Evolutionary conservation across 345 rosid species (phyloP), one percentile per base, ranked within the genome.

Genomic region (Nasturtium officinale): DNA sequence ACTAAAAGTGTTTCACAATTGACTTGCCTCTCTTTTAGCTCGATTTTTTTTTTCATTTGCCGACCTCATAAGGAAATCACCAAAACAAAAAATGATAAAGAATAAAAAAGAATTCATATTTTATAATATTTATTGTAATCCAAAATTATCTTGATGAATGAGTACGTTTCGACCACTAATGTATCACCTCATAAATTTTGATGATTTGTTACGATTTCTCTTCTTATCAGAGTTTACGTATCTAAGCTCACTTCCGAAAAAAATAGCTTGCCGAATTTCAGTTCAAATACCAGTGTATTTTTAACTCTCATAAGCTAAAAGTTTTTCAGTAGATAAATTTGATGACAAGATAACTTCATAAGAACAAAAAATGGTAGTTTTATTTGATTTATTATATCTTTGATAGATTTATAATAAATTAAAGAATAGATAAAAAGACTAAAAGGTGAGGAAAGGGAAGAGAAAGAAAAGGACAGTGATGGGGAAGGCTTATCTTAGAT

Each of bases 401-500:
- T 59, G 37, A 8, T 5, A 37, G 12, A 71, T 30, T 37, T 10
- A 37, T 23, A 30, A 17, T 1, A 3, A 28, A 3, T 0, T 43
- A 38, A 45, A 26, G 13, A n/a, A 15, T 9, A 9, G 20, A 43
- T 15, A 21, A 70, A 64, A 57, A 6, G 78, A 76, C 58, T 50
- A 75, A 76, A 76, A 76, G 65, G 64, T 61, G 25, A 52, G 53
- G 75, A 61, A 76, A 76, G 71, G 60, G 79, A 76, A 76, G 70
- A 69, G 75, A 69, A 76, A 26, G 79, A 52, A 71, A 72, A 61
- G 73, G 78, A 72, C 52, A 59, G 68, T 77, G 76, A 53, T 58
- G 67, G 74, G 43, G 77, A 45, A 68, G 73, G 71, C 79, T 83
- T 74, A 84, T 84, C 86, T 78, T 73, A 55, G 54, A 61, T 51